Percentiles rank a stretch among this genome's conserved stretches.
Conservation (phyloP, 75 land plant genomes). For the Chamaecyparis obtusa region DNA sequence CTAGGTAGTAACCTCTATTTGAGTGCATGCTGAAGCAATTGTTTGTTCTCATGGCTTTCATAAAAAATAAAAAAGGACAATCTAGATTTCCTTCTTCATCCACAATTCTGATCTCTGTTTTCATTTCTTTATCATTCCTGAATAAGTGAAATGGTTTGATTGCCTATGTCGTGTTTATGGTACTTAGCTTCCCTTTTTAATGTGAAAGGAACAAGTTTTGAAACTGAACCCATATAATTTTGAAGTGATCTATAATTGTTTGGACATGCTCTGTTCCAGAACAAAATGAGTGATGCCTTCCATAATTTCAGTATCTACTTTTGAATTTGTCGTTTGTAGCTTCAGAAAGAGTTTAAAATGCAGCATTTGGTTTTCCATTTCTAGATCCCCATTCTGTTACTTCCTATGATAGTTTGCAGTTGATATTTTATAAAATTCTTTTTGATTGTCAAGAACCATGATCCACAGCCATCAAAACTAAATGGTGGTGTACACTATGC, state of each 20-base stretch:
- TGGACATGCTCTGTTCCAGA: background rate
- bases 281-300: background rate
- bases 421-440: background rate
- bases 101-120: background rate
- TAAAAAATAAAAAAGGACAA: background rate
- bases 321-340: background rate
- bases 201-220: background rate
- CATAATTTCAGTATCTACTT: background rate
- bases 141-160: background rate
- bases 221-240: too few species aligned
- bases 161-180: background rate
- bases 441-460: background rate
- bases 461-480: background rate
- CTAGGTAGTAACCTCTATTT: too few species aligned
- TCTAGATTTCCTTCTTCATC: background rate
- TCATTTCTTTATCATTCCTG: background rate
- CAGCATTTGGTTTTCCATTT: background rate
- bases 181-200: background rate
- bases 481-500: background rate
- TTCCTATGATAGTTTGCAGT: background rate
- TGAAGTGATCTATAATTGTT: background rate
- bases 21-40: background rate
- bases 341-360: background rate
- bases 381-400: background rate
- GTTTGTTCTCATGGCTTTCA: background rate